Conservation (phyloP, 1,284 basidiomycete genomes). For the Rhodotorula sp. region DNA sequence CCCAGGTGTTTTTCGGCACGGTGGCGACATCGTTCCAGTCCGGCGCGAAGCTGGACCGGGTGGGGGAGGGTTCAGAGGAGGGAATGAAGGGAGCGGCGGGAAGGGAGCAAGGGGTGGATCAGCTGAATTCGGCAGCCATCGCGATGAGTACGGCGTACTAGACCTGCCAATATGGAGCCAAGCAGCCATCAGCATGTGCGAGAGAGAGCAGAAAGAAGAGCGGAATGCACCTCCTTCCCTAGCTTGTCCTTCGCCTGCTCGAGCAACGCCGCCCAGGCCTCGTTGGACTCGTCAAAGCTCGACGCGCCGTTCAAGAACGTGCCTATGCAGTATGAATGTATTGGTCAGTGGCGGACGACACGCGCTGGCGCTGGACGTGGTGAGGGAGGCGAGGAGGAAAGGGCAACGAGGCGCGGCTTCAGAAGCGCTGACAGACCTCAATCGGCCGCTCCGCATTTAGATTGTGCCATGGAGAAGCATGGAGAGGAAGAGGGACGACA, state of each 20-base stretch:
- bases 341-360: too few species aligned
- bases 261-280: neutral
- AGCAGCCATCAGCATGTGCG: too few species aligned
- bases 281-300: neutral
- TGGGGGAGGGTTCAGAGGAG: neutral
- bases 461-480: too few species aligned
- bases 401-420: too few species aligned
- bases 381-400: too few species aligned
- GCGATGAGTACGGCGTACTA: too few species aligned
- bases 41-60: conserved; percentile 3
- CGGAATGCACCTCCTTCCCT: neutral
- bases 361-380: too few species aligned
- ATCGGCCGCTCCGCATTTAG: too few species aligned
- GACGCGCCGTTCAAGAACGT: conserved; percentile 4
- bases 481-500: neutral
- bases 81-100: neutral
- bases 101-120: too few species aligned
- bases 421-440: neutral
- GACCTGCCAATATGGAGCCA: too few species aligned
- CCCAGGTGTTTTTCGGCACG: neutral
- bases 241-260: neutral
- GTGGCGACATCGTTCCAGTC: neutral
- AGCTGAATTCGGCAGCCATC: too few species aligned
- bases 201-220: too few species aligned
- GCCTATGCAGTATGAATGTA: neutral